These are phyloP conservation scores for Aspergillus leporis DNA, from an alignment of 495 filamentous ascomycete species.

Conservation along the genomic window DNA sequence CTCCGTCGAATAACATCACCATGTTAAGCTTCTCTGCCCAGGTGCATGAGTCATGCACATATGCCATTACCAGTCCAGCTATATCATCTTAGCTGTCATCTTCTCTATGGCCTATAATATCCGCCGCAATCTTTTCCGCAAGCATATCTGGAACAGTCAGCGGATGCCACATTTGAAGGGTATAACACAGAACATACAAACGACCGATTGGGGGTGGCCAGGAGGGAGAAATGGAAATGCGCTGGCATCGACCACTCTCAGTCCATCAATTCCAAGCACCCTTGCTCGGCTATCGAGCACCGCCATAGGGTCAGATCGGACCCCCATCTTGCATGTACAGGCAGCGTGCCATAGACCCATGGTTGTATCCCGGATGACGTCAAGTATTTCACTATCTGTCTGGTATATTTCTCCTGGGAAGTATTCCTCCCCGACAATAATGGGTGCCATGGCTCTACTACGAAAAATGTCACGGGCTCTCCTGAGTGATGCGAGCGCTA, in stretches of 20 bases:
- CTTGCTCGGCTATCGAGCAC: constrained; percentile 53
- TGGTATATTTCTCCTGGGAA: constrained; percentile 49
- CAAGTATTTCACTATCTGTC: constrained; percentile 54
- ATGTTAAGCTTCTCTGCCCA: not conserved
- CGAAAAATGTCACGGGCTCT: constrained; percentile 44
- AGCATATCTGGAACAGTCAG: constrained; percentile 44
- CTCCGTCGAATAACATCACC: not conserved
- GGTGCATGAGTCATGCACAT: not conserved
- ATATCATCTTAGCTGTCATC: not conserved
- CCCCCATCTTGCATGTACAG: constrained; percentile 55
- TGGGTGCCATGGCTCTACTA: constrained; percentile 32
- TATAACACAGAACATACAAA: constrained; percentile 41
- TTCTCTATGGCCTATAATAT: constrained; percentile 35
- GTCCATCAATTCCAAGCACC: constrained; percentile 50
- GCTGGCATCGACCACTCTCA: constrained; percentile 62
- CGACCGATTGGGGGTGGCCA: constrained; percentile 54
- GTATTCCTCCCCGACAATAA: constrained; percentile 48
- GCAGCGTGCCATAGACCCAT: constrained; percentile 56
- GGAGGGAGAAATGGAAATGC: constrained; percentile 57
- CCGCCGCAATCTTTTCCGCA: constrained; percentile 61
- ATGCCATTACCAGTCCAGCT: not conserved
- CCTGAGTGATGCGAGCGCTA: constrained; percentile 53
- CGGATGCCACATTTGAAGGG: not conserved
- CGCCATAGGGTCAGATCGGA: constrained; percentile 43
- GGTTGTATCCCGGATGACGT: constrained; percentile 38